Evolutionary conservation across 345 rosid species (phyloP).

Genomic region (Stellera chamaejasme): DNA sequence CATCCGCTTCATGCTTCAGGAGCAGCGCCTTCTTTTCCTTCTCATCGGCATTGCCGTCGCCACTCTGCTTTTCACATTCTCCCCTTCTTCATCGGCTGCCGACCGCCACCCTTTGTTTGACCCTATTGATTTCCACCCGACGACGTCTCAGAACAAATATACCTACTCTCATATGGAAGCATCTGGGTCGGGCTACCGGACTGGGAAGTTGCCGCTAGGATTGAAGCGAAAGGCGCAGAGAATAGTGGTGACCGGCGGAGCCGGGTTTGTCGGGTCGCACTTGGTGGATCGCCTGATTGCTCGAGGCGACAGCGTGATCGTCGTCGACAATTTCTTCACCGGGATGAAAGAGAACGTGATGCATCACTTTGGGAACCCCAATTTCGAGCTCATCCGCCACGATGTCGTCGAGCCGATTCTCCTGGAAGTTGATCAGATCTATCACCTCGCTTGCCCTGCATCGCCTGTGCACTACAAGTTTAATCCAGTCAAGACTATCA

Average conservation of each 20-base stretch:
- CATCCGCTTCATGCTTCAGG: slow-evolving; percentile 71
- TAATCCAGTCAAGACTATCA: slow-evolving; percentile 95
- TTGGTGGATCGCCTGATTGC: slow-evolving; percentile 87
- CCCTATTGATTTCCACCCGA: slow-evolving; percentile 20
- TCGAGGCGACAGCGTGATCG: slow-evolving; percentile 94
- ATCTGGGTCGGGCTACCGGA: slow-evolving; percentile 28
- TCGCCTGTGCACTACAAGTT: slow-evolving; percentile 99
- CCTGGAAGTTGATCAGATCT: slow-evolving; percentile 98
- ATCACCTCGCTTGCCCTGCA: slow-evolving; percentile 96
- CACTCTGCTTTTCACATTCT: slow-evolving; percentile 48
- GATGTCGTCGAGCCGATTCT: slow-evolving; percentile 92
- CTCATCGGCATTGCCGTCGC: slow-evolving; percentile 86
- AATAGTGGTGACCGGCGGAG: slow-evolving; percentile 94
- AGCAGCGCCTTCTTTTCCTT: slow-evolving; percentile 81
- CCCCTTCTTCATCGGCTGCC: slow-evolving; percentile 29
- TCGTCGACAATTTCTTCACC: slow-evolving; percentile 97
- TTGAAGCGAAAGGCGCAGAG: slow-evolving; percentile 70
- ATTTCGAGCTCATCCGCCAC: slow-evolving; percentile 87
- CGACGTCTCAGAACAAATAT: slow-evolving; percentile 12
- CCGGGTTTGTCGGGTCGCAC: slow-evolving; percentile 97
- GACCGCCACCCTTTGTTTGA: slow-evolving; percentile 18
- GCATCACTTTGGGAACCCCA: slow-evolving; percentile 93
- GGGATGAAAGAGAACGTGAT: slow-evolving; percentile 93
- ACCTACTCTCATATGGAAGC: slow-evolving; percentile 27
- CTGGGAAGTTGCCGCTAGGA: slow-evolving; percentile 85